Conservation (phyloP, 2,329 filamentous ascomycete genomes). For the Penicillium brasilianum region DNA sequence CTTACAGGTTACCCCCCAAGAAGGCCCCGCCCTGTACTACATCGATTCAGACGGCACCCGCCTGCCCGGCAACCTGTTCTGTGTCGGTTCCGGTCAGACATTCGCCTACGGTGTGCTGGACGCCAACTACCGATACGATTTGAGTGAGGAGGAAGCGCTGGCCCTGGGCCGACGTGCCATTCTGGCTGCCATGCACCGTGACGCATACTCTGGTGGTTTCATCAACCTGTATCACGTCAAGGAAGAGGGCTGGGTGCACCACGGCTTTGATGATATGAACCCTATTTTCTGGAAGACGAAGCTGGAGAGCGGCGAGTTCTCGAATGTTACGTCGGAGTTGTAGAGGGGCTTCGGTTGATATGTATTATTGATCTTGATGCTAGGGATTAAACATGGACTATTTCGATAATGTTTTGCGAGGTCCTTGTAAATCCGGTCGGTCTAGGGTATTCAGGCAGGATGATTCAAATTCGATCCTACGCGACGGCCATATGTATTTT, state of each 20-base stretch:
- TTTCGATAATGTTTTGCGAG: background rate
- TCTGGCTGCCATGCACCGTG: slow-evolving; percentile 91
- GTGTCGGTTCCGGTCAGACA: slow-evolving; percentile 96
- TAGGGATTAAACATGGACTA: slow-evolving; percentile 16
- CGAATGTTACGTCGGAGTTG: slow-evolving; percentile 83
- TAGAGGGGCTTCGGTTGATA: slow-evolving; percentile 29
- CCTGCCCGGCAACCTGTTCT: slow-evolving; percentile 93
- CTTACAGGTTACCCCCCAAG: slow-evolving; percentile 65
- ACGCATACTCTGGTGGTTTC: slow-evolving; percentile 97
- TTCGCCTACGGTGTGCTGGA: slow-evolving; percentile 98
- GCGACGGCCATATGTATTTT: too few species aligned
- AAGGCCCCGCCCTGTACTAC: slow-evolving; percentile 98
- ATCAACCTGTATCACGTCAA: slow-evolving; percentile 99
- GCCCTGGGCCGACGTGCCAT: slow-evolving; percentile 92
- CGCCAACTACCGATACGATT: slow-evolving; percentile 89
- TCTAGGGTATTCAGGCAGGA: background rate
- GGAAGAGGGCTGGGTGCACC: slow-evolving; percentile 98
- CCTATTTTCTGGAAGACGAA: slow-evolving; percentile 99
- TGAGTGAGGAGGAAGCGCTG: slow-evolving; percentile 84
- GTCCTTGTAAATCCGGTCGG: background rate
- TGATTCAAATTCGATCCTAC: background rate
- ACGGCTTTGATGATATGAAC: slow-evolving; percentile 97
- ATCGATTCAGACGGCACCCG: slow-evolving; percentile 97
- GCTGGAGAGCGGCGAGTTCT: slow-evolving; percentile 97
- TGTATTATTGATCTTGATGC: slow-evolving; percentile 29